A percentile compares a stretch with the other conserved stretches of the same genome.
Conservation (phyloP, 106 monocot genomes). For the Phalaenopsis aphrodite region DNA sequence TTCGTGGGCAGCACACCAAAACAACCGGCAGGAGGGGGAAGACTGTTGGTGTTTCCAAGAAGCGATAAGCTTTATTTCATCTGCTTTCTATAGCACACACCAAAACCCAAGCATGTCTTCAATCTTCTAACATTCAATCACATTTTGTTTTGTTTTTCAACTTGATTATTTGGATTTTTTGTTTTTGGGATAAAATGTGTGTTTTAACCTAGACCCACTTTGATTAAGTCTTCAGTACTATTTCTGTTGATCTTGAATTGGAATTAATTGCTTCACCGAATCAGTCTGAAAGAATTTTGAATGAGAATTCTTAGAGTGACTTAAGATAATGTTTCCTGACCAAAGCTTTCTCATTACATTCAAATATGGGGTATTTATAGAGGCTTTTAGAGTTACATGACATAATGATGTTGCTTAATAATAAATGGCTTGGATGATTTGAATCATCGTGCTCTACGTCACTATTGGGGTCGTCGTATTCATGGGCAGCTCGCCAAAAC, state of each 20-base stretch:
- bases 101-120: background rate
- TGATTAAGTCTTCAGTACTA: background rate
- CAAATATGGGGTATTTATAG: too few relatives aligned
- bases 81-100: background rate
- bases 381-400: too few relatives aligned
- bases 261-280: too few relatives aligned
- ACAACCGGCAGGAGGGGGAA: slow-evolving; percentile 72
- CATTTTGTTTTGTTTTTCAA: background rate
- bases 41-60: slow-evolving; percentile 82
- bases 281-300: too few relatives aligned
- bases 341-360: too few relatives aligned
- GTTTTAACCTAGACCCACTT: background rate
- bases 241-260: too few relatives aligned
- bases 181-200: background rate
- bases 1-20: slow-evolving; percentile 76
- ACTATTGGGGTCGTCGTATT: slow-evolving; percentile 71
- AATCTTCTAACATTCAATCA: too few relatives aligned
- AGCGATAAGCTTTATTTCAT: slow-evolving; percentile 31
- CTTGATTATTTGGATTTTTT: background rate
- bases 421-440: too few relatives aligned
- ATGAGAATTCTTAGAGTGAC: too few relatives aligned
- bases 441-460: slow-evolving; percentile 71
- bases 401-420: too few relatives aligned
- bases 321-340: too few relatives aligned
- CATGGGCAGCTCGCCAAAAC: slow-evolving; percentile 78